phyloP scores from a whole-genome alignment of 192 early-diverging fungal genomes.

The Coemansia sp. region DNA sequence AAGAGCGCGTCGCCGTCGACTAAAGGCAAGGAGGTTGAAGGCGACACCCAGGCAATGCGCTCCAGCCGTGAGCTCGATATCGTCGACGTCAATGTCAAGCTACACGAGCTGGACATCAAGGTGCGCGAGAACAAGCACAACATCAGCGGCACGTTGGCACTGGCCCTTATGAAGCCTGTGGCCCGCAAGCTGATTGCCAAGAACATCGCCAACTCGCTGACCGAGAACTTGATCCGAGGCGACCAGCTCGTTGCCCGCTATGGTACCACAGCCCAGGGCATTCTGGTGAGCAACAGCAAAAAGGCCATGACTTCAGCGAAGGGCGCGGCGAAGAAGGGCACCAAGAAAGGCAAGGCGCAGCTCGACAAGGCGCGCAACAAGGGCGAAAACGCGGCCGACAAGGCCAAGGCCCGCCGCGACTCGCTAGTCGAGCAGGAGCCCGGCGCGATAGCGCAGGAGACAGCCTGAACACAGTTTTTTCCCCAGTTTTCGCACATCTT shows the following conservation, averaged over 20 bases:
- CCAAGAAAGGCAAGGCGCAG: slow-evolving; percentile 23
- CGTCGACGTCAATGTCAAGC: slow-evolving; percentile 34
- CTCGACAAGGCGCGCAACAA: slow-evolving; percentile 3
- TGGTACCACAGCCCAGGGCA: slow-evolving; percentile 13
- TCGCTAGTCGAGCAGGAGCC: slow-evolving; percentile 1
- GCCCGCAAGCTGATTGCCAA: slow-evolving; percentile 31
- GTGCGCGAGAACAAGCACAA: slow-evolving; percentile 45
- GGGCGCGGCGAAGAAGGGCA: slow-evolving; percentile 18
- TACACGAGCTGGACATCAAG: slow-evolving; percentile 28
- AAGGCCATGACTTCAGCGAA: slow-evolving; percentile 21
- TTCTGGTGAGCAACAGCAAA: slow-evolving; percentile 14
- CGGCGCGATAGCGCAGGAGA: not conserved
- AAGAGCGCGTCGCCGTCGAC: slow-evolving; percentile 1
- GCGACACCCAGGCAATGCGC: not conserved
- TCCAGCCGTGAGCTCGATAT: slow-evolving; percentile 35
- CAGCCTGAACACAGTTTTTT: not conserved
- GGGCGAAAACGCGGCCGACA: slow-evolving; percentile 3
- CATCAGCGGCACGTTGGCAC: slow-evolving; percentile 24
- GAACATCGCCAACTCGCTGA: slow-evolving; percentile 29
- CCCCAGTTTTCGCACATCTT: not conserved
- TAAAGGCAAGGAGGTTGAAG: slow-evolving; percentile 1
- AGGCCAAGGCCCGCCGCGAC: not conserved
- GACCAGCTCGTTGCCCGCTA: slow-evolving; percentile 37
- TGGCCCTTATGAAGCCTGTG: slow-evolving; percentile 28
- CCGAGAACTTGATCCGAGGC: slow-evolving; percentile 18